Conservation (phyloP, 352 stramenopile species). For the Peronosclerospora sorghi region DNA sequence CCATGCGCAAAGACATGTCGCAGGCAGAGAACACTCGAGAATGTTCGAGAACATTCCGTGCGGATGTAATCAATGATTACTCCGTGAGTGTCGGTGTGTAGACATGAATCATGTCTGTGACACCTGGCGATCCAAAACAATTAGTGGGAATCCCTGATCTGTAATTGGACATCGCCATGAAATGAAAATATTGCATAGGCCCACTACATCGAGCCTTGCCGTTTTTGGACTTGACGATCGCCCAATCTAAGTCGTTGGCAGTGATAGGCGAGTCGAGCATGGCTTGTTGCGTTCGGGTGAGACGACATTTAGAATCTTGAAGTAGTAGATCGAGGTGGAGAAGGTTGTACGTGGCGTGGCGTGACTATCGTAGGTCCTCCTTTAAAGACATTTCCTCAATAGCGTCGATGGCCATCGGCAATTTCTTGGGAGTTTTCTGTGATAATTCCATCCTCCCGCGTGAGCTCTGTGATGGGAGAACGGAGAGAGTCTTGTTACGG, state of each 20-base stretch:
- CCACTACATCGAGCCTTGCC: too few relatives aligned
- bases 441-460: background rate
- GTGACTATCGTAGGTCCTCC: background rate
- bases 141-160: too few relatives aligned
- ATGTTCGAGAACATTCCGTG: too few relatives aligned
- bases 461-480: background rate
- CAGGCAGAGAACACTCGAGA: too few relatives aligned
- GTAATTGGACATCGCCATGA: too few relatives aligned
- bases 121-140: too few relatives aligned
- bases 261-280: constrained; percentile 6
- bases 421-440: constrained; percentile 4
- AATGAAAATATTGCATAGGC: too few relatives aligned
- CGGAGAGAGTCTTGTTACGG: constrained; percentile 5
- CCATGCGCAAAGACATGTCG: too few relatives aligned
- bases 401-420: background rate
- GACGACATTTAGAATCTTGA: background rate
- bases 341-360: background rate
- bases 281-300: background rate
- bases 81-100: too few relatives aligned
- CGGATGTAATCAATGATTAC: too few relatives aligned
- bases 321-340: background rate
- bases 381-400: background rate
- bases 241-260: constrained; percentile 6
- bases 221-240: constrained; percentile 7
- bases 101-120: too few relatives aligned